Percentiles rank a stretch among this genome's conserved stretches.
Evolutionary conservation across 177 flowering plant species (phyloP).

Genomic region (Vitis hybrid): DNA sequence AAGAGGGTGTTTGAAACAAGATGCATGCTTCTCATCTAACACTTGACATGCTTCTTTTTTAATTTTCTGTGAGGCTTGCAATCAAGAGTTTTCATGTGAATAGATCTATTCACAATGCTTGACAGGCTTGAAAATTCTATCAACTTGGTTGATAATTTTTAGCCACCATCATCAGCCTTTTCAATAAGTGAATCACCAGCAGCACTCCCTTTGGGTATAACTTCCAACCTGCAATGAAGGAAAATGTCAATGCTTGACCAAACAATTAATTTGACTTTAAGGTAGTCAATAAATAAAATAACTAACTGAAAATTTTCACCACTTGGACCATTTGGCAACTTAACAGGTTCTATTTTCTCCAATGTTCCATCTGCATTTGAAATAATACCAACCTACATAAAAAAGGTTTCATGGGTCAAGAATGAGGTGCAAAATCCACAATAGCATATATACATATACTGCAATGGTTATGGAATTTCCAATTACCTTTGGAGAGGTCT

Average conservation of each 20-base stretch:
- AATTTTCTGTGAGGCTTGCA: constrained; percentile 11
- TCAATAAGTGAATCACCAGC: constrained; percentile 8
- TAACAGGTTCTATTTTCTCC: constrained; percentile 9
- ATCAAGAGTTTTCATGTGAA: constrained; percentile 15
- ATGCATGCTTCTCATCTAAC: constrained; percentile 24
- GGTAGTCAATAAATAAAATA: not conserved
- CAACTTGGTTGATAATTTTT: not conserved
- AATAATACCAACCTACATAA: constrained; percentile 20
- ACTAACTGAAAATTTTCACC: constrained; percentile 20
- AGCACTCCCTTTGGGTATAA: constrained; percentile 11
- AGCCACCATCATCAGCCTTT: constrained; percentile 8
- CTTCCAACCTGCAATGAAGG: constrained; percentile 19
- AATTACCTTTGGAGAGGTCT: constrained; percentile 27
- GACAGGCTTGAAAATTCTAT: constrained; percentile 10
- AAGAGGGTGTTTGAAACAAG: constrained; percentile 42
- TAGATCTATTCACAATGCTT: constrained; percentile 8
- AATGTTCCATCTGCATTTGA: constrained; percentile 4
- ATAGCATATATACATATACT: not conserved
- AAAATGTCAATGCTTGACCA: too few species aligned
- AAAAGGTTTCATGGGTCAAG: constrained; percentile 1
- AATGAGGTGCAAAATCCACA: not conserved
- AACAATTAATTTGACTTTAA: not conserved
- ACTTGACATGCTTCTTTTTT: constrained; percentile 52
- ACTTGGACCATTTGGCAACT: constrained; percentile 9
- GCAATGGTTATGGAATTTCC: not conserved